A percentile compares a stretch with the other conserved stretches of the same genome.
phyloP scores from a whole-genome alignment of 2,329 filamentous ascomycete species.

The Colletotrichum sp. region DNA sequence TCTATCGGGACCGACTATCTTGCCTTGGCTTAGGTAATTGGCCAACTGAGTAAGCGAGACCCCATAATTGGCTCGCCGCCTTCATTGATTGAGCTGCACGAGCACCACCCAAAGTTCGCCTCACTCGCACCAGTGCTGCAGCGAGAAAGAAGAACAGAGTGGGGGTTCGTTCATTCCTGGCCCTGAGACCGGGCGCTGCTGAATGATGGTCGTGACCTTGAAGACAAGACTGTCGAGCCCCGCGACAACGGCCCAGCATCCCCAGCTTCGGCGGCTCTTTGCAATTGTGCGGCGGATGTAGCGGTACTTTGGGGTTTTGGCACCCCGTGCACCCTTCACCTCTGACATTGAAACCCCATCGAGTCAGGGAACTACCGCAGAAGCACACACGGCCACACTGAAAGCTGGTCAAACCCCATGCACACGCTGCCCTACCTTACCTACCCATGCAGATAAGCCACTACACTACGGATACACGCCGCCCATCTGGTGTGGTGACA shows the following conservation, averaged over 20 bases:
- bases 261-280: neutral
- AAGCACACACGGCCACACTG: neutral
- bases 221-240: neutral
- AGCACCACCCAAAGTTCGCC: neutral
- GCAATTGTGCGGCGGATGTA: slow-evolving; percentile 4
- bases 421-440: neutral
- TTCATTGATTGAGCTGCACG: neutral
- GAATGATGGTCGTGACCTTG: neutral
- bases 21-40: slow-evolving; percentile 3
- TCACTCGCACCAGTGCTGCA: neutral
- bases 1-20: neutral
- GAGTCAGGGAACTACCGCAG: slow-evolving; percentile 8
- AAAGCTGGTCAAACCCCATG: neutral
- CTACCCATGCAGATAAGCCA: neutral
- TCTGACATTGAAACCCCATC: slow-evolving; percentile 6
- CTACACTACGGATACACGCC: neutral
- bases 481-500: neutral
- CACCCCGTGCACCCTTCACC: neutral
- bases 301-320: slow-evolving; percentile 3
- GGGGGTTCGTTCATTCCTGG: neutral
- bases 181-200: neutral
- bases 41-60: neutral
- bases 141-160: neutral
- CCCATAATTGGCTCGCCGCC: neutral
- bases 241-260: neutral